Conservation (phyloP, 2,329 filamentous ascomycete species). For the Pseudopyrenochaeta lycopersici region DNA sequence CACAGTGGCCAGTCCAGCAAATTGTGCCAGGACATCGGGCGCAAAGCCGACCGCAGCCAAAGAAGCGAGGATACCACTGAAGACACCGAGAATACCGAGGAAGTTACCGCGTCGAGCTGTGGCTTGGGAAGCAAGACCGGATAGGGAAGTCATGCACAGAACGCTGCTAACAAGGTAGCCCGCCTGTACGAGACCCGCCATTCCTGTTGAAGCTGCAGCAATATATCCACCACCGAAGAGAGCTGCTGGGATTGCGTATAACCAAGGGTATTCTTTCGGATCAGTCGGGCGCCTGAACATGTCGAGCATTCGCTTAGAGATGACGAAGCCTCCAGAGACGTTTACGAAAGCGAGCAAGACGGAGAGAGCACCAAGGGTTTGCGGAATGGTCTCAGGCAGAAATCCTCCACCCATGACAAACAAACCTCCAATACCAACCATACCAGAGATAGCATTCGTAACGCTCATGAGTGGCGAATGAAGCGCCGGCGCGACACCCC, state of each 20-base stretch:
- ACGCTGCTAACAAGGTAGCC: slow-evolving; percentile 87
- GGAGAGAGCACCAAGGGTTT: slow-evolving; percentile 77
- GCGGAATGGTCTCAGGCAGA: slow-evolving; percentile 72
- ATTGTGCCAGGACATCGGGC: slow-evolving; percentile 80
- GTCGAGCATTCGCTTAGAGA: slow-evolving; percentile 92
- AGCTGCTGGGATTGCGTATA: slow-evolving; percentile 80
- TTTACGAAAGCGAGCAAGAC: slow-evolving; percentile 89
- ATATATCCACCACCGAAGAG: slow-evolving; percentile 84
- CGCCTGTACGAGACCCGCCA: slow-evolving; percentile 84
- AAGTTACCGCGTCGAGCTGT: slow-evolving; percentile 88
- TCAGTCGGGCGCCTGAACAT: slow-evolving; percentile 73
- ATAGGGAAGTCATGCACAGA: slow-evolving; percentile 82
- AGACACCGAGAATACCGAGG: slow-evolving; percentile 85
- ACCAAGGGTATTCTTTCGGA: slow-evolving; percentile 86
- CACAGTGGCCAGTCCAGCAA: slow-evolving; percentile 76
- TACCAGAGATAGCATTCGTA: slow-evolving; percentile 88
- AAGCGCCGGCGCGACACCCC: slow-evolving; percentile 83
- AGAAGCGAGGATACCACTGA: slow-evolving; percentile 83
- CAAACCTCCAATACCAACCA: slow-evolving; percentile 88
- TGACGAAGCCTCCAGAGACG: slow-evolving; percentile 86
- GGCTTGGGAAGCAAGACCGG: slow-evolving; percentile 79
- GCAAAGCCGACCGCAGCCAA: slow-evolving; percentile 83
- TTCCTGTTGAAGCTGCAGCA: slow-evolving; percentile 80
- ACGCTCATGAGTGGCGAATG: slow-evolving; percentile 93
- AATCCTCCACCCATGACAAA: slow-evolving; percentile 85